Evolutionary conservation across 805 yeast species (phyloP), one percentile per base, ranked within the genome.

Genomic region (Candida sithepensis): DNA sequence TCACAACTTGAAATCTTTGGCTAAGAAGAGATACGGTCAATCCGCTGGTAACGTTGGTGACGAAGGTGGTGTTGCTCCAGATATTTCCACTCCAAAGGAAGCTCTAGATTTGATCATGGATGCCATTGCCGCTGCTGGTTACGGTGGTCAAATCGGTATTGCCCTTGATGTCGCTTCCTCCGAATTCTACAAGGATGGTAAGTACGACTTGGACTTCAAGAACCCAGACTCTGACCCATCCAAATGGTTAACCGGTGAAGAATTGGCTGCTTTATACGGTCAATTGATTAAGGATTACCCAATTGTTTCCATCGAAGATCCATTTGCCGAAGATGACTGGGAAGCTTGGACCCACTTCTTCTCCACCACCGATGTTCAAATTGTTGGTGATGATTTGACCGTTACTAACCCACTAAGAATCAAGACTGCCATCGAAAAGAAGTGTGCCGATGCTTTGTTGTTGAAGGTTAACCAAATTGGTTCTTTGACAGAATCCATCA

Each of bases 21-120:
- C 98, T 73, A 88, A 88, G 84, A 85, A 88, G 84, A 80, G 77
- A 73, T 94, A 92, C 85, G 99, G 99, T 71, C 85, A 88, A 69
- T 85, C 96, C 56, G 99, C 99, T 67, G 98, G 97, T 78, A 92
- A 92, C 79, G 99, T 92, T 71, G 99, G 99, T 84, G 99, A 92
- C 76, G 99, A 92, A 82, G 99, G 99, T 86, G 99, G 99, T 84
- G 97, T 92, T 79, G 99, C 99, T 66, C 99, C 99, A 75, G 88
- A 90, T 75, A 84, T 94, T 61, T 81, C 85, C 60, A 82, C 97
- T 64, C 92, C 99, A 70, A 88, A 82, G 74, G 98, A 92, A 83
- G 99, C 98, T 64, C 79, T 92, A 60, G 97, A 94, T 79, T 84
- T 92, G 73, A 89, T 92, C 72, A 79, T 82, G 63, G 85, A 74